Percentiles rank a stretch among this genome's conserved stretches.
Evolutionary conservation across 2,329 filamentous ascomycete species (phyloP).

Genomic region (Hypomyces rosellus): DNA sequence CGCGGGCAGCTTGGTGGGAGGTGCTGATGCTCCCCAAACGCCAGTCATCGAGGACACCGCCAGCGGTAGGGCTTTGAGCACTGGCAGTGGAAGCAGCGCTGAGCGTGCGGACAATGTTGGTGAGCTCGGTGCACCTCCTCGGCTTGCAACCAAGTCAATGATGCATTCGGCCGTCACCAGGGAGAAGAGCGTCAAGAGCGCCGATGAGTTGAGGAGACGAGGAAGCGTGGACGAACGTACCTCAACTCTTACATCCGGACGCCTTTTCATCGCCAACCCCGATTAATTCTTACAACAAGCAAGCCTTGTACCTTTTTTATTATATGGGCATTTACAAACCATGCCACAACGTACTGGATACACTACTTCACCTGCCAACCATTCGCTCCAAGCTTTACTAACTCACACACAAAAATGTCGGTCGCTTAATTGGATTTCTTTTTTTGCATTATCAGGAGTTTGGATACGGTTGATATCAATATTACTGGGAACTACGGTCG

Average conservation of each 20-base stretch:
- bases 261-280: conserved; percentile 81
- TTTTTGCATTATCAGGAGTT: conserved; percentile 16
- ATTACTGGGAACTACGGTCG: conserved; percentile 17
- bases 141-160: conserved; percentile 53
- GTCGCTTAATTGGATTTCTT: conserved; percentile 4
- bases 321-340: background rate
- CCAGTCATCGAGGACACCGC: conserved; percentile 33
- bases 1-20: conserved; percentile 43
- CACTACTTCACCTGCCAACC: conserved; percentile 7
- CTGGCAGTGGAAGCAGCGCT: conserved; percentile 49
- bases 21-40: conserved; percentile 23
- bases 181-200: conserved; percentile 59
- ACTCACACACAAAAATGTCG: background rate
- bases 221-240: conserved; percentile 81
- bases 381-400: conserved; percentile 2
- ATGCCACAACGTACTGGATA: conserved; percentile 15
- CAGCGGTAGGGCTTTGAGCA: conserved; percentile 45
- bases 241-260: conserved; percentile 64
- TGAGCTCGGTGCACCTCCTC: conserved; percentile 44
- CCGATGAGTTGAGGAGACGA: conserved; percentile 66
- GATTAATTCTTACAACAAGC: conserved; percentile 39
- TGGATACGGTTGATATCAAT: conserved; percentile 14
- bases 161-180: conserved; percentile 52
- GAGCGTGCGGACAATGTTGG: conserved; percentile 56
- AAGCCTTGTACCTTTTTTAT: background rate